Evolutionary conservation across 2,329 filamentous ascomycete species (phyloP).

Genomic region (Colletotrichum somersetense): DNA sequence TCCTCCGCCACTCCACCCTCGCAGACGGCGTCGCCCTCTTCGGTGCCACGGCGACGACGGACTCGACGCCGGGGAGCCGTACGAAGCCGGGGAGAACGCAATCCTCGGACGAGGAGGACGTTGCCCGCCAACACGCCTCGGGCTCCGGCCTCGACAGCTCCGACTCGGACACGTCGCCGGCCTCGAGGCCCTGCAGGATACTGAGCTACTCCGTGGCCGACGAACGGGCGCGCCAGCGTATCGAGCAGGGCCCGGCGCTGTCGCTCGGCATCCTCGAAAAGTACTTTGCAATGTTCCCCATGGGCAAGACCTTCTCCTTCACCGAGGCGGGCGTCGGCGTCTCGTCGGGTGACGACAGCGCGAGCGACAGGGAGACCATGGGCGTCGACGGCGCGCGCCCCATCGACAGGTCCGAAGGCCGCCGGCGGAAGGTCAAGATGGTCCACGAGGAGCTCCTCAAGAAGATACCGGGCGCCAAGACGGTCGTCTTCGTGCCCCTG

Average conservation of each 20-base stretch:
- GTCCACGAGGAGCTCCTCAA: constrained; percentile 52
- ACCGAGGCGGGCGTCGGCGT: constrained; percentile 47
- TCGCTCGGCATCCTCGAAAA: constrained; percentile 48
- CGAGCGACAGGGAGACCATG: constrained; percentile 46
- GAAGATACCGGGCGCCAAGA: constrained; percentile 50
- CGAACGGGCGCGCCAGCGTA: constrained; percentile 44
- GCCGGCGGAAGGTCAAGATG: constrained; percentile 44
- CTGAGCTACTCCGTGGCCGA: constrained; percentile 48
- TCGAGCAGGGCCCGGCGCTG: constrained; percentile 48
- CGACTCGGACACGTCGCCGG: constrained; percentile 47
- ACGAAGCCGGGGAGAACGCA: constrained; percentile 23
- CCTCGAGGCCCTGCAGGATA: constrained; percentile 47
- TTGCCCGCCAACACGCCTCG: constrained; percentile 23
- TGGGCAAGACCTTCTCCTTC: constrained; percentile 49
- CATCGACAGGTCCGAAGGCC: constrained; percentile 8
- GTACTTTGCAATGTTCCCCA: constrained; percentile 49
- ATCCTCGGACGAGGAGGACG: constrained; percentile 43
- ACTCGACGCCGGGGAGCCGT: constrained; percentile 21
- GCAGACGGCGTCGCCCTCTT: constrained; percentile 51
- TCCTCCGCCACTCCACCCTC: constrained; percentile 48
- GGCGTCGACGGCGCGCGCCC: constrained; percentile 3
- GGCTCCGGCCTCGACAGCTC: constrained; percentile 48
- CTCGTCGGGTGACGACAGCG: constrained; percentile 50
- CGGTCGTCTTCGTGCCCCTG: constrained; percentile 52
- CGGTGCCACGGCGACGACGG: constrained; percentile 47